Conservation (phyloP, 495 filamentous ascomycete genomes). For the Xylaria telfairii region DNA sequence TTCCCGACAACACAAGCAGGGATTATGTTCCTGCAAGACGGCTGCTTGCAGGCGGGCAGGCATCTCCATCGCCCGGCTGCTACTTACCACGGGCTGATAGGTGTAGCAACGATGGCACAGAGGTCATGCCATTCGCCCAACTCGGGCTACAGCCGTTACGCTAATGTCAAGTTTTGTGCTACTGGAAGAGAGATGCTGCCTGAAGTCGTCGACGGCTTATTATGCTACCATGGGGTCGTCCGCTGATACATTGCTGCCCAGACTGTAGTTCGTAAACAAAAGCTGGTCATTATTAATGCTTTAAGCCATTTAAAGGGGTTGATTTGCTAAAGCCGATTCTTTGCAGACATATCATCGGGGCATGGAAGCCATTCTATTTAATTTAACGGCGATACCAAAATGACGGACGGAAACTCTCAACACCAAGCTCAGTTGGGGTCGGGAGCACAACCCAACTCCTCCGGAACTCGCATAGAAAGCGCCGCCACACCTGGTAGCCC, state of each 20-base stretch:
- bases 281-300: slow-evolving; percentile 4
- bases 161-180: slow-evolving; percentile 24
- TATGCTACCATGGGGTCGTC: slow-evolving; percentile 13
- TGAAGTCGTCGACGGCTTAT: slow-evolving; percentile 17
- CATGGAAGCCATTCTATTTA: not conserved
- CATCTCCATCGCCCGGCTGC: slow-evolving; percentile 22
- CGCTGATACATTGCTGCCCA: slow-evolving; percentile 20
- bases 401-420: slow-evolving; percentile 19
- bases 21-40: slow-evolving; percentile 23
- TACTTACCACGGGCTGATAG: slow-evolving; percentile 13
- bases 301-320: slow-evolving; percentile 4
- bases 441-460: slow-evolving; percentile 1
- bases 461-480: slow-evolving; percentile 3
- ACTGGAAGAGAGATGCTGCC: slow-evolving; percentile 26
- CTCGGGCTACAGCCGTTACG: slow-evolving; percentile 16
- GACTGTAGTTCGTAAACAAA: slow-evolving; percentile 13
- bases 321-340: slow-evolving; percentile 7
- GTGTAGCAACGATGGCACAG: slow-evolving; percentile 17
- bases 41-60: slow-evolving; percentile 19
- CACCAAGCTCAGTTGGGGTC: slow-evolving; percentile 6
- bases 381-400: slow-evolving; percentile 9
- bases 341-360: not conserved
- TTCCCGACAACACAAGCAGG: slow-evolving; percentile 25
- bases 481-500: not conserved
- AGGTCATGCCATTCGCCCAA: slow-evolving; percentile 22